Percentiles rank a stretch among this genome's conserved stretches.
Conservation (phyloP, 176 grass and related monocot species). For the Puccinellia tenuiflora region DNA sequence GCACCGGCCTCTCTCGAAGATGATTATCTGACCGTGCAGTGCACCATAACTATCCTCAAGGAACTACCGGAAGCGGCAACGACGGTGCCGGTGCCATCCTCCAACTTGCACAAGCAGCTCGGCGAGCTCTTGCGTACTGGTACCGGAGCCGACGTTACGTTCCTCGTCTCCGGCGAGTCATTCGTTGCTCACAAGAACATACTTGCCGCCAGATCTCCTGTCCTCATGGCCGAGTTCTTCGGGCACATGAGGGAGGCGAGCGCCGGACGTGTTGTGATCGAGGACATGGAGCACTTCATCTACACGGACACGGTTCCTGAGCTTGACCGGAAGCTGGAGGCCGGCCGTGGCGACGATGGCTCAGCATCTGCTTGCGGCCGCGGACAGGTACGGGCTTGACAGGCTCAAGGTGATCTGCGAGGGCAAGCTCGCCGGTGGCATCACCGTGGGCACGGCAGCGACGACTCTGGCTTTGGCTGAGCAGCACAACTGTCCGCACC, state of each 20-base stretch:
- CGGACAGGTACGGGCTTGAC: slow-evolving; percentile 26
- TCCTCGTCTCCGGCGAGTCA: slow-evolving; percentile 7
- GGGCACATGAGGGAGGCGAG: background rate
- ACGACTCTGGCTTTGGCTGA: slow-evolving; percentile 10
- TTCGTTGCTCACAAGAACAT: slow-evolving; percentile 11
- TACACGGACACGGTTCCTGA: background rate
- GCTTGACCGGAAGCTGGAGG: background rate
- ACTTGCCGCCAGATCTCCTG: background rate
- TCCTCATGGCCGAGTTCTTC: slow-evolving; percentile 24
- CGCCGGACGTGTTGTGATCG: background rate
- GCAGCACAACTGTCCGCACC: slow-evolving; percentile 9
- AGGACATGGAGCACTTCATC: slow-evolving; percentile 19
- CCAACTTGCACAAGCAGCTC: background rate
- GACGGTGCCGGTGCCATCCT: background rate
- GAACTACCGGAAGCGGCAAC: background rate
- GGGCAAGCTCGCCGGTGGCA: background rate
- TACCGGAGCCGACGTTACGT: background rate
- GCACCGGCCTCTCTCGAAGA: background rate
- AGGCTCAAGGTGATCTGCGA: background rate
- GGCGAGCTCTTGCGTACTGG: slow-evolving; percentile 1
- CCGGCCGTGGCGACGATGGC: background rate
- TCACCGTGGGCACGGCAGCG: background rate
- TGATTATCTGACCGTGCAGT: background rate
- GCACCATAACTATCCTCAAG: background rate
- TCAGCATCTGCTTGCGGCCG: slow-evolving; percentile 23